Evolutionary conservation across 2,329 filamentous ascomycete genomes (phyloP).

Genomic region (Aspergillus aculeatinus): DNA sequence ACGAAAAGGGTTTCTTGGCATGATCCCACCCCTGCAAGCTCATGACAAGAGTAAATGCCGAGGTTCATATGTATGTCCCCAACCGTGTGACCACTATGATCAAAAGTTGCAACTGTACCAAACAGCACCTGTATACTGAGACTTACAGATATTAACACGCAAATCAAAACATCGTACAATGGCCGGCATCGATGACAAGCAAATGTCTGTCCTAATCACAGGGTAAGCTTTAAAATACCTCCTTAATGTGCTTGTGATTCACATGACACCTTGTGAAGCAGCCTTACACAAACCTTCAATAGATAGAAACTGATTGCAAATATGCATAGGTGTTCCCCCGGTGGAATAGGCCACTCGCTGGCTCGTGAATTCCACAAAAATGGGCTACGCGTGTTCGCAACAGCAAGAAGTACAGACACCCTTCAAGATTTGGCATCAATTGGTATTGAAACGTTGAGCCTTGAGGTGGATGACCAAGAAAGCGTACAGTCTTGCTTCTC

Average conservation of each 20-base stretch:
- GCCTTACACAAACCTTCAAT: no score
- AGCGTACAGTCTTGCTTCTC: constrained; percentile 50
- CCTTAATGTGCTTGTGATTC: not conserved
- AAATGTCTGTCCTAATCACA: constrained; percentile 44
- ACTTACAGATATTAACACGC: not conserved
- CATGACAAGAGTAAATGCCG: not conserved
- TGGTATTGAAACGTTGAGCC: constrained; percentile 55
- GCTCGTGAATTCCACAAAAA: constrained; percentile 55
- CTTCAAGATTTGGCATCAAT: constrained; percentile 51
- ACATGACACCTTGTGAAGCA: no score
- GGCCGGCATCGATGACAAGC: constrained; percentile 29
- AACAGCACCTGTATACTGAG: not conserved
- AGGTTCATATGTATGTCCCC: not conserved
- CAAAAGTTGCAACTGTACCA: not conserved
- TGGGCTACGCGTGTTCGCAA: constrained; percentile 59
- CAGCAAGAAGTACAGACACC: constrained; percentile 52
- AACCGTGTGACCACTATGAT: not conserved
- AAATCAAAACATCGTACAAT: constrained; percentile 17
- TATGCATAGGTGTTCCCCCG: constrained; percentile 40
- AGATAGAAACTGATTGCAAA: not conserved
- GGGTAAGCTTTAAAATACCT: constrained; percentile 32
- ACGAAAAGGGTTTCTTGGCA: not conserved
- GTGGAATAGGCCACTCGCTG: constrained; percentile 60
- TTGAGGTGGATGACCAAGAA: constrained; percentile 54
- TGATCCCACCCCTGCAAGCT: not conserved